These are phyloP conservation scores for Solanum rostratum DNA, from an alignment of 257 asterid species.

Conservation along the genomic window DNA sequence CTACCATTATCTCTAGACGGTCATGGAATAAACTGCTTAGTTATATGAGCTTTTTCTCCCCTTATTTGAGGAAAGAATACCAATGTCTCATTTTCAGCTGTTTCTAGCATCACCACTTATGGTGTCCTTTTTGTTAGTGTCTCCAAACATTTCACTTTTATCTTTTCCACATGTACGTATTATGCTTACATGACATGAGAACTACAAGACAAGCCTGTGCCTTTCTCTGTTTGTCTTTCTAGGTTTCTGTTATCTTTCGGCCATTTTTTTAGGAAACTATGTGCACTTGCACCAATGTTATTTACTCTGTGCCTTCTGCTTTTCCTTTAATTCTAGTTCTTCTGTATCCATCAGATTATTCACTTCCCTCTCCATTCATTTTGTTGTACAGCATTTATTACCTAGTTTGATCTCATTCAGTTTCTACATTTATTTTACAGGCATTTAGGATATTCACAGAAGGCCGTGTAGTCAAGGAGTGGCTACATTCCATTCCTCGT, in stretches of 20 bases:
- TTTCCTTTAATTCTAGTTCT: not conserved
- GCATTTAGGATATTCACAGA: conserved; percentile 60
- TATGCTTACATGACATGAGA: not conserved
- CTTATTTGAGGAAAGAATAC: not conserved
- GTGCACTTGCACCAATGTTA: not conserved
- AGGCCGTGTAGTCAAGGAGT: conserved; percentile 51
- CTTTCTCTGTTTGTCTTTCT: not conserved
- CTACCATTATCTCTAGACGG: not conserved
- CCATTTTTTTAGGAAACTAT: not conserved
- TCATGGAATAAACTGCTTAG: not conserved
- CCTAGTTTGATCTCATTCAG: not conserved
- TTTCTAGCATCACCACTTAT: not conserved
- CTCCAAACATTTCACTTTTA: not conserved
- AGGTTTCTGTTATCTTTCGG: not conserved
- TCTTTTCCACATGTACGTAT: not conserved
- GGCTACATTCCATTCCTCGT: conserved; percentile 85
- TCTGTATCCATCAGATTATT: not conserved
- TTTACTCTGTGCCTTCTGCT: not conserved
- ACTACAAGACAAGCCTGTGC: not conserved
- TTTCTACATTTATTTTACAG: conserved; percentile 26
- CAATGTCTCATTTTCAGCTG: not conserved
- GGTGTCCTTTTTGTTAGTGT: not conserved
- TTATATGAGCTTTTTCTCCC: not conserved
- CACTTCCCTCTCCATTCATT: not conserved
- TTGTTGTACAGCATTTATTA: not conserved